phyloP scores from a whole-genome alignment of 768 basidiomycete genomes.

The Mycena latifolia region DNA sequence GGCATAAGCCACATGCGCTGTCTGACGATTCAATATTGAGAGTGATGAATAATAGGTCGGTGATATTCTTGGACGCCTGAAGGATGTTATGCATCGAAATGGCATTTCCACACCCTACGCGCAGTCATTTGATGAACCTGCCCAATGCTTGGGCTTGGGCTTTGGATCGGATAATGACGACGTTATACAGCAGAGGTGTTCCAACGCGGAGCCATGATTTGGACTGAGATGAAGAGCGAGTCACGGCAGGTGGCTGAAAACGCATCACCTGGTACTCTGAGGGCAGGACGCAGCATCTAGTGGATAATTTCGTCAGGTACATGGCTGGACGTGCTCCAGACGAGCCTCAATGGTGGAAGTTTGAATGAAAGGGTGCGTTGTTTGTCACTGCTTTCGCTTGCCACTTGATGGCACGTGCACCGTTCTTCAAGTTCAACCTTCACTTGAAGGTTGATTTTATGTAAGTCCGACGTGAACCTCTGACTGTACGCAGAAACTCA shows the following conservation, averaged over 20 bases:
- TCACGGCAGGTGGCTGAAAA: not conserved
- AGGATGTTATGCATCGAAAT: not conserved
- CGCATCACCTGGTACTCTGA: not conserved
- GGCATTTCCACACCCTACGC: constrained; percentile 10
- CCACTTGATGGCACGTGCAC: too few relatives aligned
- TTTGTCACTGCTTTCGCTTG: too few relatives aligned
- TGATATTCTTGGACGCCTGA: not conserved
- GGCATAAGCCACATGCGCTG: not conserved
- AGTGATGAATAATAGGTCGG: not conserved
- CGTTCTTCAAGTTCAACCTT: too few relatives aligned
- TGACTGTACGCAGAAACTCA: too few relatives aligned
- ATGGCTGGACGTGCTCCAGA: too few relatives aligned
- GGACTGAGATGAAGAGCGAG: constrained; percentile 11
- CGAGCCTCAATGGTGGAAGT: too few relatives aligned
- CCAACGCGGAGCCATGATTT: constrained; percentile 20
- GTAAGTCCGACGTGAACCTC: too few relatives aligned
- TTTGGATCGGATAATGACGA: constrained; percentile 11
- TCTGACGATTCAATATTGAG: constrained; percentile 12
- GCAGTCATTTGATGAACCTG: constrained; percentile 7
- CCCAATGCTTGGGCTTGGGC: constrained; percentile 19
- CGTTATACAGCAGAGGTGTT: not conserved
- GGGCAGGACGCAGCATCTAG: constrained; percentile 14
- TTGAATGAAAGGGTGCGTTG: too few relatives aligned
- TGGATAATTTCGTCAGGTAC: constrained; percentile 18
- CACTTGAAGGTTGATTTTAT: too few relatives aligned